Percentiles rank a stretch among this genome's conserved stretches.
Evolutionary conservation across 75 land plant genomes (phyloP).

Genomic region (Isoetes taiwanensis): DNA sequence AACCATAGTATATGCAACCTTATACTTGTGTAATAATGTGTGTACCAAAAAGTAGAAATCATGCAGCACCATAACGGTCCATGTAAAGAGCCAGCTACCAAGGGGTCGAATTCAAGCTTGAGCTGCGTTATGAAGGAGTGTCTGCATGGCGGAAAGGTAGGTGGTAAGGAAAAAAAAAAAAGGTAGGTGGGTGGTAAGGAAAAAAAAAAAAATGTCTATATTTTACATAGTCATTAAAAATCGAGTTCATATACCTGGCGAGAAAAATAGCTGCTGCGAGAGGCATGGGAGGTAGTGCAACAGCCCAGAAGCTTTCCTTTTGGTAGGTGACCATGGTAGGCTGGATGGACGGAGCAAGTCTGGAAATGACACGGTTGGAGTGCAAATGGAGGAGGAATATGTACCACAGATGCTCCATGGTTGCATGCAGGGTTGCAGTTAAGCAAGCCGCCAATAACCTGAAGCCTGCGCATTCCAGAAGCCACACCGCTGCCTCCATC

Average conservation of each 20-base stretch:
- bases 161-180: too few species aligned
- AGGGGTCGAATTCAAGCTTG: too few species aligned
- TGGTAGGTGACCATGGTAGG: conserved; percentile 5
- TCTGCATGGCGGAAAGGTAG: too few species aligned
- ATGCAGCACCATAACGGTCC: conserved; percentile 29
- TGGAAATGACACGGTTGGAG: neutral
- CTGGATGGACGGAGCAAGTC: conserved; percentile 19
- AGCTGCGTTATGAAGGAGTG: too few species aligned
- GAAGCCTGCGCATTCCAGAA: too few species aligned
- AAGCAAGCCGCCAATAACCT: too few species aligned
- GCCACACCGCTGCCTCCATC: too few species aligned
- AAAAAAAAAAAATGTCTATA: too few species aligned
- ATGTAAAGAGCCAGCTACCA: conserved; percentile 14
- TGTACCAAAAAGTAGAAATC: conserved; percentile 27
- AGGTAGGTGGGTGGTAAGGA: too few species aligned
- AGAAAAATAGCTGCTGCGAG: conserved; percentile 6
- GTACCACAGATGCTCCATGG: conserved; percentile 15
- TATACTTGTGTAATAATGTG: conserved; percentile 18
- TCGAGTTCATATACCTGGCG: conserved; percentile 10
- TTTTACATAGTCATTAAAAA: too few species aligned
- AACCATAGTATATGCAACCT: conserved; percentile 11
- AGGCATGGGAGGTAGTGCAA: conserved; percentile 14
- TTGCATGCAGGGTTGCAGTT: conserved; percentile 11
- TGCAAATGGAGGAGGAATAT: conserved; percentile 7
- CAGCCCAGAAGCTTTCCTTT: conserved; percentile 24